Base-by-base conservation (phyloP, 1,284 basidiomycete genomes). In the Puccinia horiana region DNA sequence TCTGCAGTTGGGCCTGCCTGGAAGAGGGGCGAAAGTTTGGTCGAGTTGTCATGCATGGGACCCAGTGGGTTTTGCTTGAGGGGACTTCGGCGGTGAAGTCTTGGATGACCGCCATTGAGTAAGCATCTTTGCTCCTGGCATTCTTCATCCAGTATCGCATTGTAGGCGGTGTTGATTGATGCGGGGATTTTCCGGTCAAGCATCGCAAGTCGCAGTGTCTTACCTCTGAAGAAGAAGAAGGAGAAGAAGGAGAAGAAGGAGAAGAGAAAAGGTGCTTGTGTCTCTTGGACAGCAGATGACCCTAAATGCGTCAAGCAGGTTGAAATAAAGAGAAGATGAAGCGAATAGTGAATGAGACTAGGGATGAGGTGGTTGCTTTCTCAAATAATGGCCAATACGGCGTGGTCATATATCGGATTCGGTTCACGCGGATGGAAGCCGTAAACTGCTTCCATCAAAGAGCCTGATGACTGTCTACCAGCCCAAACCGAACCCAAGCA, bases 11-110 rank as follows among this genome's bases (percentile, higher is more conserved):
- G 70, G 16, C 42, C 58, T 16, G 58, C 6, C 49, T 81, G 79
- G 32, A 75, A 42, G 37, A 81, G 49, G 12, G 79, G 79, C 26
- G 79, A 81, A n/a, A 81, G 52, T 20, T 52, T 29, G 12, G n/a
- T 35, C 26, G n/a, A 29, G 40, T 2, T 2, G 16, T 35, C 9
- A 52, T 72, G 44, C 20, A 5, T n/a, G 16, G 69, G 69, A 14
- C 69, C 11, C n/a, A 72, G 9, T 1, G 52, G n/a, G 14, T 11
- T 49, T 1, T 42, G 29, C n/a, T 49, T 37, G 11, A 14, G 5
- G 2, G 67, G 12, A 37, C 16, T 42, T 26, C 40, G 40, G 9
- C 8, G 40, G 2, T 40, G 40, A 70, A 11, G 40, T 32, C 32
- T 52, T 1, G 18, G 16, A 0, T 52, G 42, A 44, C 26, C 69